Evolutionary conservation across 257 asterid species (phyloP), one percentile per base, ranked within the genome.

Genomic region (Nicotiana otophora): DNA sequence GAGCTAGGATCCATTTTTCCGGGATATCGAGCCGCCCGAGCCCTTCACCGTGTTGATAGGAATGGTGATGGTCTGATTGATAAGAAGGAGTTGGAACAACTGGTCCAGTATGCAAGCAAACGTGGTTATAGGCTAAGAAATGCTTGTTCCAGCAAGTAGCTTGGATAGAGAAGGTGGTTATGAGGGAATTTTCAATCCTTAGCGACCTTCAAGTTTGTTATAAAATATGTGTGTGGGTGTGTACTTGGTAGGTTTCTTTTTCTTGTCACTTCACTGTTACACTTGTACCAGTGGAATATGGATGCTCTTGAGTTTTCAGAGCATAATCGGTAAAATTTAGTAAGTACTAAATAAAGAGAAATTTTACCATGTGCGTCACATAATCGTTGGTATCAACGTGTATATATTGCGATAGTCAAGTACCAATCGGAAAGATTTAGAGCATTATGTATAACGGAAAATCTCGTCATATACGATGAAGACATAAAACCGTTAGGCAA

Each of bases 51-150:
- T 31, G 86, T 79, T 3, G 84, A 82, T 69, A 76, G 60, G 4
- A 46, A 82, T 26, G 65, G 82, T 11, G 84, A 85, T 72, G 88
- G 86, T 5, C 46, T n/a, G 11, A 72, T 85, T 39, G 61, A 28
- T 20, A 78, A 80, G 20, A 14, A 16, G 0, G 86, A 85, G 68
- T 14, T 85, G 79, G 61, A 17, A 1, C 7, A 11, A n/a, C 79
- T 85, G 17, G 81, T 78, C 28, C 30, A 77, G 5, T 85, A 82
- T 16, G 82, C 88, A 36, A 10, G 42, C n/a, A 58, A 67, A 28
- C 46, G n/a, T 58, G 83, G 81, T 14, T 85, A 82, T 10, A 75
- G 16, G 42, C 63, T 48, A 14, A 51, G 16, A 74, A 23, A 48
- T 48, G 62, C 26, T 4, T 74, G 62, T 15, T 74, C 62, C 8